A percentile compares a stretch with the other conserved stretches of the same genome.
phyloP scores from a whole-genome alignment of 2,329 filamentous ascomycete genomes.

The Fonsecaea erecta region DNA sequence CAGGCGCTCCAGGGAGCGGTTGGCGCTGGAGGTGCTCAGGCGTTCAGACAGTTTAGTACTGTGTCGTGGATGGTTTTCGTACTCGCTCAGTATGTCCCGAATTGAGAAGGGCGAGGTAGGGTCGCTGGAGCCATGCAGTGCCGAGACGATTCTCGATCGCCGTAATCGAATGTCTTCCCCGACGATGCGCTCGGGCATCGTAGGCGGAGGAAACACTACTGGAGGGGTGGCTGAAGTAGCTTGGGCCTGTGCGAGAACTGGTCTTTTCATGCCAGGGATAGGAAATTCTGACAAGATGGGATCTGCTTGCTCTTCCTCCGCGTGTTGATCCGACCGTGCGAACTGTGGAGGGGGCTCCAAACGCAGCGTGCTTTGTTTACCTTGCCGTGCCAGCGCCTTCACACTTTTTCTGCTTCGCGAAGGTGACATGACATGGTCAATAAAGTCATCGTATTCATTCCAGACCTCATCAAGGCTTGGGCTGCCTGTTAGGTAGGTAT shows the following conservation, averaged over 20 bases:
- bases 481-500: constrained; percentile 14
- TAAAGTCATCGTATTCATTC: constrained; percentile 90
- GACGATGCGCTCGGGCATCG: constrained; percentile 17
- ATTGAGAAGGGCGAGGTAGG: constrained; percentile 60
- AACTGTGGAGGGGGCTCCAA: background rate
- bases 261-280: constrained; percentile 36
- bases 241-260: constrained; percentile 39
- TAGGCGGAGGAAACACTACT: constrained; percentile 24
- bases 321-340: constrained; percentile 24
- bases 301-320: constrained; percentile 34
- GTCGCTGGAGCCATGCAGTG: constrained; percentile 54
- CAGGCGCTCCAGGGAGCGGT: constrained; percentile 32
- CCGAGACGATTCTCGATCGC: constrained; percentile 57
- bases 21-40: constrained; percentile 34
- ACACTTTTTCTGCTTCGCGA: constrained; percentile 40
- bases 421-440: constrained; percentile 69
- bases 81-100: constrained; percentile 59
- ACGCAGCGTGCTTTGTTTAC: constrained; percentile 57
- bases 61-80: constrained; percentile 46
- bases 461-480: constrained; percentile 74
- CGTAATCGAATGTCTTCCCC: constrained; percentile 46
- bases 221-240: constrained; percentile 25
- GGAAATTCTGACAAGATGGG: constrained; percentile 38
- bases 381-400: constrained; percentile 58
- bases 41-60: constrained; percentile 36